These are phyloP conservation scores for Russula vinacea DNA, from an alignment of 768 basidiomycete genomes.

Conservation along the genomic window DNA sequence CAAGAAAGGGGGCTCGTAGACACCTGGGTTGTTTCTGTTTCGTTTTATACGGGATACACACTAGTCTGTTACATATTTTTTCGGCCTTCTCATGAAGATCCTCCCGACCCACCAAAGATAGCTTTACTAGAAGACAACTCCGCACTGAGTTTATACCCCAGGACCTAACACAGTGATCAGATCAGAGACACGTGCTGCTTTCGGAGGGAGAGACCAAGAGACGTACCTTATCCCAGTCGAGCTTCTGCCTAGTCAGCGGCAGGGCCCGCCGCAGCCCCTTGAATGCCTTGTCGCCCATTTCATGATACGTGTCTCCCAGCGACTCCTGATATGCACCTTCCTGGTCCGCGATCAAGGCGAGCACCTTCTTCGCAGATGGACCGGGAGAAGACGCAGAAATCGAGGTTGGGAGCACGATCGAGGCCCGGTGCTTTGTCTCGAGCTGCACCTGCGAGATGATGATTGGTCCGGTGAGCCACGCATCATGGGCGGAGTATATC, in stretches of 20 bases:
- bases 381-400: constrained; percentile 50
- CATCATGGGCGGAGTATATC: not conserved
- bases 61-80: constrained; percentile 10
- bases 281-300: constrained; percentile 93
- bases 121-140: constrained; percentile 69
- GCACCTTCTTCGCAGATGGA: constrained; percentile 61
- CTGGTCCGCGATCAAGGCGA: constrained; percentile 79
- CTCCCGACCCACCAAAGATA: constrained; percentile 41
- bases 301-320: constrained; percentile 77
- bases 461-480: not conserved
- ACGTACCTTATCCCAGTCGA: constrained; percentile 91
- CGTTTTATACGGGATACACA: constrained; percentile 15
- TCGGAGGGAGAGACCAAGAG: not conserved
- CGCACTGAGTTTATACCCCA: constrained; percentile 70
- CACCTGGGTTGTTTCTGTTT: not conserved
- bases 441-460: constrained; percentile 75
- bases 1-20: not conserved
- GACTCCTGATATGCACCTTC: constrained; percentile 76
- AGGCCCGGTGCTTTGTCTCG: constrained; percentile 64
- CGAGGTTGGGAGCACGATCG: constrained; percentile 60
- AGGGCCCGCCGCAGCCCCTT: constrained; percentile 85
- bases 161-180: constrained; percentile 39
- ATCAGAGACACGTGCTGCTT: not conserved
- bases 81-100: constrained; percentile 30
- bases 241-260: constrained; percentile 87